Base-by-base conservation (phyloP, 352 stramenopile genomes). In the Globisporangium middletonii region DNA sequence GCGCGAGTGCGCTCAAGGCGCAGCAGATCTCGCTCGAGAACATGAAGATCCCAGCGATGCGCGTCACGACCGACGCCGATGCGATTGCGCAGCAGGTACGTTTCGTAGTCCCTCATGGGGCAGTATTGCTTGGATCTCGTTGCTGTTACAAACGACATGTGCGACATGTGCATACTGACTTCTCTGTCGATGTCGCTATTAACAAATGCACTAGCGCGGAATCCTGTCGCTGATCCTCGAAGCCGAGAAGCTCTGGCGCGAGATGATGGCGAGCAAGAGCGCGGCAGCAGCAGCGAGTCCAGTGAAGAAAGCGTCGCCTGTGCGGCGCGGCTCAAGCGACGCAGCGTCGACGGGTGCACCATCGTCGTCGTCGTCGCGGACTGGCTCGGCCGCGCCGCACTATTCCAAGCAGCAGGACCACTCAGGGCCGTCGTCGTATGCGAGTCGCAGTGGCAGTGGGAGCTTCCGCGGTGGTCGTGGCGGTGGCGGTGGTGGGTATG, bases 21-120 rank as follows among this genome's bases (percentile, higher is more conserved):
- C 82, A 92, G 52, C 82, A 92, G 51, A 85, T 83, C 15, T 83
- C 82, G 43, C 64, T 92, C 2, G 64, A 77, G 50, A 86, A 78
- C 47, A 72, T 92, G 68, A 83, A 88, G 61, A 85, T 92, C 18
- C 82, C 82, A 6, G 73, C 86, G 50, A 84, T 90, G 67, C 50
- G 23, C 11, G 79, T 92, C 30, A 79, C 82, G 2, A 75, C 61
- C 0, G 77, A 92, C 37, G 30, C 63, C 6, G 59, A 72, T 16
- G 50, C 56, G 5, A 73, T 89, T 53, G 55, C 58, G 33, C 67
- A 77, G 38, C 79, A 89, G 76, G 79, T 89, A 73, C 19, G 53
- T 59, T 4, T 26, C 30, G 30, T 35, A 38, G 33, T 38, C 33
- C 6, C 33, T 35, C 23, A 23, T 23, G 23, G 23, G 23, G 23